Evolutionary conservation across 2,329 filamentous ascomycete genomes (phyloP).

Genomic region (Colletotrichum tofieldiae): DNA sequence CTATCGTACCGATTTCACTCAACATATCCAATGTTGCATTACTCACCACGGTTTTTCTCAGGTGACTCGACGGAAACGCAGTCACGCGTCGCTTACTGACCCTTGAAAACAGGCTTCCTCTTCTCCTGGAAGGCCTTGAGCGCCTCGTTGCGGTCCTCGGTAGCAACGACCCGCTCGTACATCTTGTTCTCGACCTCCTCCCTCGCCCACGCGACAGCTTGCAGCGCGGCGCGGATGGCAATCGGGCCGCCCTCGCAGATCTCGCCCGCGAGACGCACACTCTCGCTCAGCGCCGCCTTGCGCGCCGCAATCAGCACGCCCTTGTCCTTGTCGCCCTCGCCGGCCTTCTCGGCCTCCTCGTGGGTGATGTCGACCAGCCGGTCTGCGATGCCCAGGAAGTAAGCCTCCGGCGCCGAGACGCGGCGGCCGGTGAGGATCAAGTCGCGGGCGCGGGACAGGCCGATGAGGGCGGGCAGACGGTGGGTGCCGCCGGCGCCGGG

Average conservation of each 20-base stretch:
- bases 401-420: slow-evolving; percentile 87
- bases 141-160: slow-evolving; percentile 91
- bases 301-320: slow-evolving; percentile 72
- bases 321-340: slow-evolving; percentile 52
- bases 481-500: slow-evolving; percentile 95
- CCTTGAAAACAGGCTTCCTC: slow-evolving; percentile 72
- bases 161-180: slow-evolving; percentile 87
- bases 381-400: slow-evolving; percentile 92
- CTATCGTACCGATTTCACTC: not conserved
- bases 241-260: slow-evolving; percentile 94
- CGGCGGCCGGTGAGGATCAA: slow-evolving; percentile 92
- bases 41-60: not conserved
- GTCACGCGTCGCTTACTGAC: slow-evolving; percentile 53
- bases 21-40: not conserved
- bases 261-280: slow-evolving; percentile 83
- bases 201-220: slow-evolving; percentile 80
- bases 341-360: slow-evolving; percentile 55
- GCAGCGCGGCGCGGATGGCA: slow-evolving; percentile 83
- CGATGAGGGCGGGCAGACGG: slow-evolving; percentile 86
- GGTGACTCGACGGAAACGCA: not conserved
- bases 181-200: slow-evolving; percentile 89
- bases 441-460: slow-evolving; percentile 86
- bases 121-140: slow-evolving; percentile 84
- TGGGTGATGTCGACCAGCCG: slow-evolving; percentile 84
- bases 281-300: slow-evolving; percentile 80